Evolutionary conservation across 2,329 filamentous ascomycete genomes (phyloP).

Genomic region (Trichoderma afroharzianum): DNA sequence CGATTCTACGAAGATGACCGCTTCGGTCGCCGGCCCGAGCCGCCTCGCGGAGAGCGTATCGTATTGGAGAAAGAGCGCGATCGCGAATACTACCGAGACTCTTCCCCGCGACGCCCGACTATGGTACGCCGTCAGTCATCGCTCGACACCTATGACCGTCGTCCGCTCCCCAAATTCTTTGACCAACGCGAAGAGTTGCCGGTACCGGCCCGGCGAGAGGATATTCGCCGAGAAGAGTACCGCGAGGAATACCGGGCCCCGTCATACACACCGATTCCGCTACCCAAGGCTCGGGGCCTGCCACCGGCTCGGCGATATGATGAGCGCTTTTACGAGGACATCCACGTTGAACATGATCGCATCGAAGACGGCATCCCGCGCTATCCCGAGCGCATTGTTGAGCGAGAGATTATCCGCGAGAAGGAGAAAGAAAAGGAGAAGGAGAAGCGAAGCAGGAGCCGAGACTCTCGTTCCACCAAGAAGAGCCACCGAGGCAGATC

Average conservation of each 20-base stretch:
- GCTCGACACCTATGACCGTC: slow-evolving; percentile 83
- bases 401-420: slow-evolving; percentile 55
- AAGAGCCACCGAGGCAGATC: slow-evolving; percentile 40
- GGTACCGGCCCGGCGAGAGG: slow-evolving; percentile 51
- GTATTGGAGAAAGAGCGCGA: slow-evolving; percentile 56
- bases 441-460: slow-evolving; percentile 41
- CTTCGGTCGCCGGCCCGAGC: slow-evolving; percentile 24
- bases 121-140: slow-evolving; percentile 81
- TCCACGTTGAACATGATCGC: slow-evolving; percentile 62
- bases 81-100: slow-evolving; percentile 41
- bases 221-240: slow-evolving; percentile 46
- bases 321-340: slow-evolving; percentile 60
- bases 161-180: slow-evolving; percentile 50
- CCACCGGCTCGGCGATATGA: slow-evolving; percentile 58
- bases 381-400: slow-evolving; percentile 53
- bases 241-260: slow-evolving; percentile 47
- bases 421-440: slow-evolving; percentile 24
- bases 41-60: slow-evolving; percentile 36
- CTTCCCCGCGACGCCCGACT: slow-evolving; percentile 58
- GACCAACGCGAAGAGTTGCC: slow-evolving; percentile 59
- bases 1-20: slow-evolving; percentile 53
- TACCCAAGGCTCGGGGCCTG: slow-evolving; percentile 61
- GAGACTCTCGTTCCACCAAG: slow-evolving; percentile 37
- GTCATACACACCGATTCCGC: slow-evolving; percentile 59
- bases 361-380: slow-evolving; percentile 59